These are phyloP conservation scores for Aspergillus spinulosporus DNA, from an alignment of 2,329 filamentous ascomycete genomes.

Conservation along the genomic window DNA sequence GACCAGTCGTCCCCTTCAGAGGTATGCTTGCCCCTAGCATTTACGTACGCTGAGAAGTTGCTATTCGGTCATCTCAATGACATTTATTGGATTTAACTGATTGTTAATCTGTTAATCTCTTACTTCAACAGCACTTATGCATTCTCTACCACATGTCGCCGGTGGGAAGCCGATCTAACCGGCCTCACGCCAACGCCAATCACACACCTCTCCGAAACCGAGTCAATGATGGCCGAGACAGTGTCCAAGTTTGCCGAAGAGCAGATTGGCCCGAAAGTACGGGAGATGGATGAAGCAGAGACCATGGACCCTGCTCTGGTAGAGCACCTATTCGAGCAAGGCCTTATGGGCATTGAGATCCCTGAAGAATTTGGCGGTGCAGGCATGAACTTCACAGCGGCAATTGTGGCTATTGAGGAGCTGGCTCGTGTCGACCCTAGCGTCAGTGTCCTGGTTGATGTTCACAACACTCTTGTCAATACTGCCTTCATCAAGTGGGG, in stretches of 20 bases:
- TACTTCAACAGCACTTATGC: conserved; percentile 46
- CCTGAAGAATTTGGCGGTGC: conserved; percentile 95
- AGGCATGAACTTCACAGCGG: conserved; percentile 97
- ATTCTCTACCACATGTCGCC: conserved; percentile 62
- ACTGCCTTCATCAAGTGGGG: conserved; percentile 87
- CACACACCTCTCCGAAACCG: conserved; percentile 85
- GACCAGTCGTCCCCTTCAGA: conserved; percentile 42
- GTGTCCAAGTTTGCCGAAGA: conserved; percentile 91
- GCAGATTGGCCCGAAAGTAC: conserved; percentile 82
- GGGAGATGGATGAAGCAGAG: conserved; percentile 97
- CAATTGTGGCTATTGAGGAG: conserved; percentile 96
- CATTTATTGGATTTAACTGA: background rate
- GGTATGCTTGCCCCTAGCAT: conserved; percentile 41
- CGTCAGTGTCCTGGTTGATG: conserved; percentile 91
- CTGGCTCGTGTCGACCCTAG: conserved; percentile 90
- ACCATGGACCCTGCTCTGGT: conserved; percentile 85
- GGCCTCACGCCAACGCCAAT: conserved; percentile 88
- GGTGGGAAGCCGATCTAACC: conserved; percentile 64
- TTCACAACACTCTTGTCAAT: conserved; percentile 98
- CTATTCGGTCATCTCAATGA: background rate
- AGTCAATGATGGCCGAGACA: conserved; percentile 82
- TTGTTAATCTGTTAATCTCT: too few relatives aligned
- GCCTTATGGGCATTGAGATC: conserved; percentile 95
- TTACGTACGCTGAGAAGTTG: too few relatives aligned
- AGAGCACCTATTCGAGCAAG: conserved; percentile 94